These are phyloP conservation scores for Hypoxylon sp. DNA, from an alignment of 2,329 filamentous ascomycete genomes.

Conservation along the genomic window DNA sequence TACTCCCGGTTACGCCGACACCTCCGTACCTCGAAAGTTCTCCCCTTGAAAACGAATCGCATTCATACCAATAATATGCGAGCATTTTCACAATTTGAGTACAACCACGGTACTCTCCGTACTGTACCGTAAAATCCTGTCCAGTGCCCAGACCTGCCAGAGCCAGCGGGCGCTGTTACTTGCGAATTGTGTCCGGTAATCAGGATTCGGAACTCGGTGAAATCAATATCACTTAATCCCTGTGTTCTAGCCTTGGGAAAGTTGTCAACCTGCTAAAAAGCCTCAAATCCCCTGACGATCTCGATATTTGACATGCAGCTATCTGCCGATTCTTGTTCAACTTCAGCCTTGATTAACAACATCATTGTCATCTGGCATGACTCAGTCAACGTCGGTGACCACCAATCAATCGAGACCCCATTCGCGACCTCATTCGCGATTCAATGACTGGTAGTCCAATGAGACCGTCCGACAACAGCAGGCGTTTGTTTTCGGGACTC, in stretches of 20 bases:
- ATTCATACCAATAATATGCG: conserved; percentile 22
- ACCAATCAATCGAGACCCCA: conserved; percentile 6
- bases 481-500: not conserved
- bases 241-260: conserved; percentile 27
- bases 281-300: conserved; percentile 47
- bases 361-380: conserved; percentile 11
- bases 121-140: conserved; percentile 18
- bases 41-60: conserved; percentile 8
- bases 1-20: conserved; percentile 25
- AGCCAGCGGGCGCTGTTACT: conserved; percentile 2
- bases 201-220: conserved; percentile 37
- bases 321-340: conserved; percentile 38
- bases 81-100: conserved; percentile 16
- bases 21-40: conserved; percentile 16
- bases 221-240: conserved; percentile 34
- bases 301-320: conserved; percentile 44
- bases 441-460: conserved; percentile 7
- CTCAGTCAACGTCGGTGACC: conserved; percentile 4
- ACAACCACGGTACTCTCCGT: conserved; percentile 25
- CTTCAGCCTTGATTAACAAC: conserved; percentile 26
- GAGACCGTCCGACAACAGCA: not conserved
- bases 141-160: conserved; percentile 1
- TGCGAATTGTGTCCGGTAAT: conserved; percentile 16
- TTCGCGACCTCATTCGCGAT: conserved; percentile 14
- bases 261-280: conserved; percentile 29